Evolutionary conservation across 495 filamentous ascomycete genomes (phyloP), one percentile per base, ranked within the genome.

Genomic region (Penicillium angulare): DNA sequence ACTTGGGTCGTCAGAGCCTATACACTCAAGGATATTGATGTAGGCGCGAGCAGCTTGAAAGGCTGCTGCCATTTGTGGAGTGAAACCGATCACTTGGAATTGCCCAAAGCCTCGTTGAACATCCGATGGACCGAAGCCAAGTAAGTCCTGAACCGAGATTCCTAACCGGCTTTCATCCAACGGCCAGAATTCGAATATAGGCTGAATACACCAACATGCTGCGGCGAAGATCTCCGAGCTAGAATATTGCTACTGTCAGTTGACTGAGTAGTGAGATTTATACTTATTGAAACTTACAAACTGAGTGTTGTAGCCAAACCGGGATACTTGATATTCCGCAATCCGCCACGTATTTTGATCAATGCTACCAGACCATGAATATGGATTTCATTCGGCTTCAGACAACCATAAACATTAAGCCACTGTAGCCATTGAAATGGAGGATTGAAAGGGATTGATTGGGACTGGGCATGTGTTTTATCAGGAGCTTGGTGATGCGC

Each of bases 341-440:
- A 49, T 0, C 73, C 73, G 3, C 72, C 72, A 12, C 69, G 58
- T 7, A 76, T 9, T 7, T 61, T 59, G 33, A 74, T 34, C 49
- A 76, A 56, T 36, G 72, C 62, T 6, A 66, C 46, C 36, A 76
- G 43, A 3, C 73, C 73, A 10, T 58, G 49, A 6, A 71, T 55
- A 49, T 76, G 73, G 9, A 72, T 59, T 32, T 68, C 56, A 38
- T 72, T 74, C 5, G 73, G 63, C 6, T 59, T 59, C 7, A 72
- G 58, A 36, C 65, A 66, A 0, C 71, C 68, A 38, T 74, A 76
- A 13, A 74, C 63, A 51, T 69, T 68, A 6, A 76, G 43, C 73
- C 69, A 76, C 34, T 76, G 73, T 23, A 76, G 46, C 7, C 64
- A 63, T 41, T 61, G 71, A 47, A 74, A 60, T 0, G 73, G 73